phyloP scores from a whole-genome alignment of 2,329 filamentous ascomycete genomes.

The Tolypocladium cylindrosporum region DNA sequence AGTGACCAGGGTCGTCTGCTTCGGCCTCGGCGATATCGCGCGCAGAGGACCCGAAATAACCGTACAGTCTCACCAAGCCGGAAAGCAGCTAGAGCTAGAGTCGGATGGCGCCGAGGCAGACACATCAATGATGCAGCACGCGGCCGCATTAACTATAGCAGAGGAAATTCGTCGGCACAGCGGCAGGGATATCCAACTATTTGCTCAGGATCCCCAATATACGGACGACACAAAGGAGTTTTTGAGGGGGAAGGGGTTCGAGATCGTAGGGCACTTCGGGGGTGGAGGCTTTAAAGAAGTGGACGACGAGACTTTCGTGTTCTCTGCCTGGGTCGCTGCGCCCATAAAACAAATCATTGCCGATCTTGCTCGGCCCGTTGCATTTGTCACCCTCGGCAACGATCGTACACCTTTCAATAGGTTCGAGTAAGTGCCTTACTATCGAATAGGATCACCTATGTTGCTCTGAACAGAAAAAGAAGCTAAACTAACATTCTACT shows the following conservation, averaged over 20 bases:
- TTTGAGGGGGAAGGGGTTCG: background rate
- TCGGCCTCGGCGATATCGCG: background rate
- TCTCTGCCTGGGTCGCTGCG: background rate
- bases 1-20: background rate
- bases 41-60: background rate
- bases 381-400: background rate
- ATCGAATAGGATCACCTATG: background rate
- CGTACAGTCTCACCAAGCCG: background rate
- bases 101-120: background rate
- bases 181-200: background rate
- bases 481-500: background rate
- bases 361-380: background rate
- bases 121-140: background rate
- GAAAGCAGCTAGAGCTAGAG: background rate
- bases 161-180: background rate
- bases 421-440: background rate
- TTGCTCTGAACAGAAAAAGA: too few species aligned
- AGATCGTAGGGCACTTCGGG: background rate
- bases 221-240: background rate
- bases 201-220: background rate
- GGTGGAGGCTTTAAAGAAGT: background rate
- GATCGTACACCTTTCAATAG: background rate
- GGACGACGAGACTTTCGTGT: background rate
- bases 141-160: background rate
- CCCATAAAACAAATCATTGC: background rate